A percentile compares a stretch with the other conserved stretches of the same genome.
Evolutionary conservation across 2,329 filamentous ascomycete genomes (phyloP).

Genomic region (Beauveria sp.): DNA sequence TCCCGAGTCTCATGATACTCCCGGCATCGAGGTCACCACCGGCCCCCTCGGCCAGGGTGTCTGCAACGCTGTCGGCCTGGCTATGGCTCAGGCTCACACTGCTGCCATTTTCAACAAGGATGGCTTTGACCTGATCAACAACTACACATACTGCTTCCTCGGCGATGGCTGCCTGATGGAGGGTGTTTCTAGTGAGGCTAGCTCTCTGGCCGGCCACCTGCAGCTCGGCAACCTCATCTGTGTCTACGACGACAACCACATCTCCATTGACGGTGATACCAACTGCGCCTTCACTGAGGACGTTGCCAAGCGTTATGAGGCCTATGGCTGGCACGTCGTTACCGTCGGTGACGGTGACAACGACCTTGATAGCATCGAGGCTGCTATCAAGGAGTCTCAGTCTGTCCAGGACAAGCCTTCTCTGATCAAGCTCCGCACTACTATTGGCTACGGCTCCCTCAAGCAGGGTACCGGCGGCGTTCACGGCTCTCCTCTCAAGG

Average conservation of each 20-base stretch:
- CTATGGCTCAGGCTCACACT: conserved; percentile 90
- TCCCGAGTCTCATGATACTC: conserved; percentile 93
- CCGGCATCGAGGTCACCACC: conserved; percentile 95
- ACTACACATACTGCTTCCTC: conserved; percentile 95
- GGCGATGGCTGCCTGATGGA: conserved; percentile 99
- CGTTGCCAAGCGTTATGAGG: conserved; percentile 86
- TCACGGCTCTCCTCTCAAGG: conserved; percentile 92
- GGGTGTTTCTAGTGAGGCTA: conserved; percentile 90
- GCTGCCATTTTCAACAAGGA: conserved; percentile 94
- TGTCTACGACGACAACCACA: conserved; percentile 98
- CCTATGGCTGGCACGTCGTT: conserved; percentile 92
- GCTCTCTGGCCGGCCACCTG: conserved; percentile 86
- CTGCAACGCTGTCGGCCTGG: conserved; percentile 93
- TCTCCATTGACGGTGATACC: conserved; percentile 90
- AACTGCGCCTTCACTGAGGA: conserved; percentile 97
- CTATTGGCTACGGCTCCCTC: conserved; percentile 91
- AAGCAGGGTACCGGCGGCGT: conserved; percentile 91
- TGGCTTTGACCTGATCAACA: conserved; percentile 82
- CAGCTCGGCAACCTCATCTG: conserved; percentile 96
- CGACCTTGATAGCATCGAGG: conserved; percentile 81
- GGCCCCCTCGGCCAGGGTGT: conserved; percentile 97
- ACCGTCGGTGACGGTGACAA: conserved; percentile 80
- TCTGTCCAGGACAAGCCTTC: conserved; percentile 92
- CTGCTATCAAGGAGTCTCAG: conserved; percentile 77
- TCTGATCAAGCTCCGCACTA: conserved; percentile 93